Base-by-base conservation (phyloP, 768 basidiomycete genomes). In the Mycena floridula region DNA sequence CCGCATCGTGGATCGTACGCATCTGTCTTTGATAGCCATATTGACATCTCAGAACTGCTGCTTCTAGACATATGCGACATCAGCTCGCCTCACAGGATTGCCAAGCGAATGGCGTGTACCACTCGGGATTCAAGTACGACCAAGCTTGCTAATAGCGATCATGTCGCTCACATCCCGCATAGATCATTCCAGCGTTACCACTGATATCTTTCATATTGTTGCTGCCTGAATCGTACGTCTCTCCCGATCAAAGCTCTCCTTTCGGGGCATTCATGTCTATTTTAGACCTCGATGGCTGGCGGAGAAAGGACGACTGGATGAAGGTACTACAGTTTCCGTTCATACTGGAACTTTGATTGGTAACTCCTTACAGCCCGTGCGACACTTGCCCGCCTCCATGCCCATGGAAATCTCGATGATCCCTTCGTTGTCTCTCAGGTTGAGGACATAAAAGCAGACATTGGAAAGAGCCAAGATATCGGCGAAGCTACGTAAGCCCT, bases 351-450 rank as follows among this genome's bases (percentile, higher is more conserved):
- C 27, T 25, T 27, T 22, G 13, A 36, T 16, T 37, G 11, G 22
- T 36, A 2, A 1, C 7, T 42, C 23, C 11, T 16, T n/a, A 40
- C 37, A 68, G 68, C 68, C 1, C 59, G 56, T 9, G 43, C 47
- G n/a, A 65, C 64, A 16, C 67, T 80, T 23, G 77, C 73, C 4
- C 67, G 74, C 4, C 65, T 81, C 2, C 79, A 81, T 42, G 72
- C 79, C 1, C 57, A 69, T 27, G 76, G 76, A 1, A 58, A 79
- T 53, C 57, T 61, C 18, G 51, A 66, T 35, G 77, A 79, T 45
- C 50, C 62, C 1, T 74, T 79, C 44, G 76, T 78, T 3, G 47
- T 68, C 16, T 61, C 67, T 1, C 73, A 74, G 50, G 60, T 69
- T n/a, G 68, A 67, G 45, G 70, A 72, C 43, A 71, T 73, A 45